Evolutionary conservation across 208 protist species (phyloP).

Genomic region (Leishmania major): DNA sequence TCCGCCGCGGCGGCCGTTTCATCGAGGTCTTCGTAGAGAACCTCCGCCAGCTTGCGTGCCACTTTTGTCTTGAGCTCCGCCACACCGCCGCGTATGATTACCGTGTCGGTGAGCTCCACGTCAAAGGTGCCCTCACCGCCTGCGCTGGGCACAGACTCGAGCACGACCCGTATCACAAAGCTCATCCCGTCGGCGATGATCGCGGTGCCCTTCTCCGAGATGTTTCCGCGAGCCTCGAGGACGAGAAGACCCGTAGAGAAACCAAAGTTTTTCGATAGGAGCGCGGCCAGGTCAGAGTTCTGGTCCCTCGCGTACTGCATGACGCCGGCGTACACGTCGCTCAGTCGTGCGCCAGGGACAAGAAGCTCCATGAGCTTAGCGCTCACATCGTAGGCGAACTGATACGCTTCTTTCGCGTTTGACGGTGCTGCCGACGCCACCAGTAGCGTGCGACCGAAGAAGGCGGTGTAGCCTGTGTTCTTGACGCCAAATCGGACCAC

Average conservation of each 20-base stretch:
- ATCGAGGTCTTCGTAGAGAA: constrained; percentile 65
- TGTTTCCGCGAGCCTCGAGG: constrained; percentile 78
- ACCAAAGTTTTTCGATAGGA: constrained; percentile 68
- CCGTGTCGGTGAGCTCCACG: constrained; percentile 85
- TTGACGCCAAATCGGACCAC: constrained; percentile 82
- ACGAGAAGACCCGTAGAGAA: constrained; percentile 87
- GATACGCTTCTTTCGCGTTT: constrained; percentile 68
- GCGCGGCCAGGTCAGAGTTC: constrained; percentile 49
- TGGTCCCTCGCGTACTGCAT: constrained; percentile 50
- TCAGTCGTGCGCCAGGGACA: constrained; percentile 52
- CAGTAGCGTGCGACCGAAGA: constrained; percentile 81
- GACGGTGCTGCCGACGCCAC: constrained; percentile 65
- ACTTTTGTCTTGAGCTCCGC: constrained; percentile 80
- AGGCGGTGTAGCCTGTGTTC: constrained; percentile 77
- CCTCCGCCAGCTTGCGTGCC: constrained; percentile 64
- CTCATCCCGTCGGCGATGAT: constrained; percentile 74
- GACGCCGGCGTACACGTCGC: constrained; percentile 58
- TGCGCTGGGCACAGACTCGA: constrained; percentile 59
- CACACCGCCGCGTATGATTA: constrained; percentile 58
- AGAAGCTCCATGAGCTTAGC: constrained; percentile 69
- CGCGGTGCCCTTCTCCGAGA: constrained; percentile 76
- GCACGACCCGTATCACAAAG: constrained; percentile 81
- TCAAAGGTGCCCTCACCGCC: constrained; percentile 39
- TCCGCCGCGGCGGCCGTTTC: constrained; percentile 21
- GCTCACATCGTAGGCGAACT: constrained; percentile 78